phyloP scores from a whole-genome alignment of 1,284 basidiomycete genomes.

The Cutaneotrichosporon mucoides region DNA sequence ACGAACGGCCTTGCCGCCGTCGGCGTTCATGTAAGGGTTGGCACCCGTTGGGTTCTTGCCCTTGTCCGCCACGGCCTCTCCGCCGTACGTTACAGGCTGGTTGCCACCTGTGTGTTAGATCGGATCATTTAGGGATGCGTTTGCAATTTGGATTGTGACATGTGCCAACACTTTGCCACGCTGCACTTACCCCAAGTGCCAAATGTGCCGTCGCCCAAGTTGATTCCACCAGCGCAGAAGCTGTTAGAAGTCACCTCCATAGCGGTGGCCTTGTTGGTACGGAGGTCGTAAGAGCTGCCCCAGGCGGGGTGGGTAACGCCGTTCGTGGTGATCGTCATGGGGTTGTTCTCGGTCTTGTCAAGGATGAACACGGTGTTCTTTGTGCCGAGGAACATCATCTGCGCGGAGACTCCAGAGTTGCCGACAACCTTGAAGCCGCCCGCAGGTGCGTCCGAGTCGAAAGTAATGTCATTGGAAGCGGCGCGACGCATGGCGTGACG shows the following conservation, averaged over 20 bases:
- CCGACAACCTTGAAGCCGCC: conserved; percentile 44
- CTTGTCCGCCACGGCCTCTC: conserved; percentile 48
- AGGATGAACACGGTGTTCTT: conserved; percentile 51
- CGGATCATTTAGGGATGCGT: background rate
- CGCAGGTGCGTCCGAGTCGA: conserved; percentile 13
- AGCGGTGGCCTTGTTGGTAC: conserved; percentile 49
- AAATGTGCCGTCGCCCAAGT: conserved; percentile 50
- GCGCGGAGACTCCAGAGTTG: conserved; percentile 50
- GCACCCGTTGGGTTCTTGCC: conserved; percentile 46
- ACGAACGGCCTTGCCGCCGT: conserved; percentile 60
- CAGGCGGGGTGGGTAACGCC: conserved; percentile 46
- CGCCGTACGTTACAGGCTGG: conserved; percentile 69
- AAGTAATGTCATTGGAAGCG: background rate
- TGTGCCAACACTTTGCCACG: too few relatives aligned
- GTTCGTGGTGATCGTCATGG: conserved; percentile 54
- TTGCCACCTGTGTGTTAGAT: conserved; percentile 51
- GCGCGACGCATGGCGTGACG: conserved; percentile 21
- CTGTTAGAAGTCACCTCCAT: conserved; percentile 75
- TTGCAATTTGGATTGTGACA: too few relatives aligned
- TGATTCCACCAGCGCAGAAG: conserved; percentile 60
- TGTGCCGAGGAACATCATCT: conserved; percentile 50
- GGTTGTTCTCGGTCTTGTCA: conserved; percentile 60
- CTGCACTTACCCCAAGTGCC: conserved; percentile 3
- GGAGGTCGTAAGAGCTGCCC: conserved; percentile 51
- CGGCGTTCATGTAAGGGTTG: conserved; percentile 54